A percentile compares a stretch with the other conserved stretches of the same genome.
Conservation (phyloP, 257 asterid species). For the Ajuga chamaepitys region DNA sequence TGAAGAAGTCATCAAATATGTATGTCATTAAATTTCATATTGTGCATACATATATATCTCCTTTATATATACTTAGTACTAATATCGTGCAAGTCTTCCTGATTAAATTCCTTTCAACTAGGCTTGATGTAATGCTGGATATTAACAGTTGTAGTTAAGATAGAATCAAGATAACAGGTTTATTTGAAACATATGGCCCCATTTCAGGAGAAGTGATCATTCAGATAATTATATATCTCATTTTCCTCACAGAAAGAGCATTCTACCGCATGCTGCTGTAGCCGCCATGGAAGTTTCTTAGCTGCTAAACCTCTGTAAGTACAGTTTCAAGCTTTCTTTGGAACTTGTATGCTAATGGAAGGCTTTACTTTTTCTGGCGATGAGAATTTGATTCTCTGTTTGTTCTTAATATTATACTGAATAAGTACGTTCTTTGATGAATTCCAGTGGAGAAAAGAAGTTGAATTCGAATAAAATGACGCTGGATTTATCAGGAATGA, state of each 20-base stretch:
- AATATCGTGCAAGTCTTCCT: too few species aligned
- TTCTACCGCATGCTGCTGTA: neutral
- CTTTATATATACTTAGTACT: too few species aligned
- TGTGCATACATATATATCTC: too few species aligned
- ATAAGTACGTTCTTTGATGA: neutral
- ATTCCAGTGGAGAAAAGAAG: neutral
- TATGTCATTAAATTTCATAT: too few species aligned
- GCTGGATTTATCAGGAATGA: slow-evolving; percentile 27
- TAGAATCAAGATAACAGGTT: neutral
- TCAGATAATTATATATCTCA: neutral
- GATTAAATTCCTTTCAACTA: too few species aligned
- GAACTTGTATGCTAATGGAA: neutral
- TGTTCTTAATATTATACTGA: neutral
- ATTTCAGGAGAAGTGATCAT: neutral
- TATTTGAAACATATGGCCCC: slow-evolving; percentile 23
- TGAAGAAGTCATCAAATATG: too few species aligned
- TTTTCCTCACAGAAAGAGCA: neutral
- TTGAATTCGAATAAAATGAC: neutral
- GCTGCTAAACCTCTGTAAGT: slow-evolving; percentile 7
- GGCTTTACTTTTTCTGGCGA: neutral
- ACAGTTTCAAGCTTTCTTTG: neutral
- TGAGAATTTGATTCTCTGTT: neutral
- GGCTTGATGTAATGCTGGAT: neutral
- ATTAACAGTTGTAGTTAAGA: neutral
- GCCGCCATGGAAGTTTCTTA: neutral